Evolutionary conservation across 2,329 filamentous ascomycete species (phyloP), one percentile per base, ranked within the genome.

Genomic region (Pestalotiopsis sp.): DNA sequence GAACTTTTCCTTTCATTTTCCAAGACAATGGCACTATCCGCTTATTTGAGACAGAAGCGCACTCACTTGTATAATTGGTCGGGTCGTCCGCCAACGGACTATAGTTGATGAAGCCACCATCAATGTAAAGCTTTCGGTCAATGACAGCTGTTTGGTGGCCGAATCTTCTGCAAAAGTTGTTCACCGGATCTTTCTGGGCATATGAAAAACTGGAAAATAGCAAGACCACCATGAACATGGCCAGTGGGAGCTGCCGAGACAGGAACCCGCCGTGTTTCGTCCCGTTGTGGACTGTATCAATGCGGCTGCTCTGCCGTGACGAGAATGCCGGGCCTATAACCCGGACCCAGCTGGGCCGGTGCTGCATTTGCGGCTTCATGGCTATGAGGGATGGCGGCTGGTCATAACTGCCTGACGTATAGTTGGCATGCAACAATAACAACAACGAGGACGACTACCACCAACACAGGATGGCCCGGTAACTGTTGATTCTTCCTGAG

Each of bases 101-200:
- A 78, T 85, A 90, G 72, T 87, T 85, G 36, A 90, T 75, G 66
- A 86, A 79, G 4, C 89, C 89, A 49, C 89, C 89, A 73, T 91
- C 88, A 66, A 91, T 87, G 75, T 88, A 91, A 23, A 92, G 79
- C 70, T 83, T 85, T 57, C 84, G 78, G 74, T 90, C 87, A 60
- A 92, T 82, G 11, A 90, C 81, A 6, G 89, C 83, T 7, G 87
- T 88, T 75, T 90, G 87, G 74, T 91, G 89, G 59, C 86, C 87
- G 78, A 84, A 87, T 68, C 84, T 79, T 60, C 85, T 79, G 72
- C 85, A 87, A 68, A 86, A 90, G 75, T 88, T 82, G 27, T 78
- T 80, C 63, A 90, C 79, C 3, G 86, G 86, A 73, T 90, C 83
- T 68, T 83, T 77, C 69, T 85, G 82, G n/a, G 52, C 64, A 23